Evolutionary conservation across 78 protist species (phyloP).

Genomic region (Pigoraptor vietnamica): DNA sequence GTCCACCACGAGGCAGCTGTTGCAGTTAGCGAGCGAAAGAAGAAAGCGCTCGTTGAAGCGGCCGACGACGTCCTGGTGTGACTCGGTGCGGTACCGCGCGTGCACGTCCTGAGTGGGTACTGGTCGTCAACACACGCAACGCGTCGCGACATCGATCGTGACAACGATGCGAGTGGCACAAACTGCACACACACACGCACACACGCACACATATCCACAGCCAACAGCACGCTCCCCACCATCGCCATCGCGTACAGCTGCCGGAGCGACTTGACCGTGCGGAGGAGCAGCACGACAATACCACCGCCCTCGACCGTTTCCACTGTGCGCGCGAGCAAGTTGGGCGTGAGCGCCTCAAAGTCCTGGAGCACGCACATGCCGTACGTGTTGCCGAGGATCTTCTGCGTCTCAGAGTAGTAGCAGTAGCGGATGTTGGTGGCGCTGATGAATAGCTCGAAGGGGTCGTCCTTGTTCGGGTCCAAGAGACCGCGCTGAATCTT

Average conservation of each 20-base stretch:
- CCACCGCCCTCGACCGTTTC: constrained; percentile 99
- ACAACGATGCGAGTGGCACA: not conserved
- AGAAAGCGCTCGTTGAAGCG: constrained; percentile 98
- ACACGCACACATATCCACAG: no score
- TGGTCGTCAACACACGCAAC: not conserved
- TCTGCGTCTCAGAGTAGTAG: constrained; percentile 95
- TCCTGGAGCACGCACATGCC: constrained; percentile 98
- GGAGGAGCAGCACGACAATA: constrained; percentile 78
- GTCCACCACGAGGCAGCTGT: constrained; percentile 75
- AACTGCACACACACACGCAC: no score
- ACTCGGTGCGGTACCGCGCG: constrained; percentile 78
- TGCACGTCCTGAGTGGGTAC: constrained; percentile 87
- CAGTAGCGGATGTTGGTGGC: constrained; percentile 83
- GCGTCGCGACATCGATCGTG: no score
- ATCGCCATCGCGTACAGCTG: constrained; percentile 89
- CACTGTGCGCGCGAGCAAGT: constrained; percentile 94
- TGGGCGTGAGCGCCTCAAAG: constrained; percentile 98
- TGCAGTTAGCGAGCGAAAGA: constrained; percentile 82
- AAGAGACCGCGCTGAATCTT: constrained; percentile 47
- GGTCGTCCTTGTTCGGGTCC: constrained; percentile 68
- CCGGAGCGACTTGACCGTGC: constrained; percentile 74
- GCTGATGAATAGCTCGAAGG: constrained; percentile 92
- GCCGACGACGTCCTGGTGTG: constrained; percentile 72
- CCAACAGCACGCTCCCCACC: constrained; percentile 25
- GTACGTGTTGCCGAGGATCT: constrained; percentile 95